Conservation (phyloP, 2,329 filamentous ascomycete genomes). For the Podosphaera xanthii region DNA sequence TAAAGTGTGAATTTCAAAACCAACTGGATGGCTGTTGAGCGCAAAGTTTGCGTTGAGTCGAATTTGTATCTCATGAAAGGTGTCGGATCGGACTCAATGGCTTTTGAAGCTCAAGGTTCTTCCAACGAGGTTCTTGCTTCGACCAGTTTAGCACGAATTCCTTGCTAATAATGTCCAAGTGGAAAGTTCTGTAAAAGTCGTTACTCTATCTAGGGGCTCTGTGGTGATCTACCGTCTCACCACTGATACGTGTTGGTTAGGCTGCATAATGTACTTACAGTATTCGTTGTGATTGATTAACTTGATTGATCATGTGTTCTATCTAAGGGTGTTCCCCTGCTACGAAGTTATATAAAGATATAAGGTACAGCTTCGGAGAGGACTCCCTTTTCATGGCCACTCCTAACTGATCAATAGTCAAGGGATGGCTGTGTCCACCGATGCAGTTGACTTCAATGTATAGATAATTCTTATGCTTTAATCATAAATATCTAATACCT, state of each 20-base stretch:
- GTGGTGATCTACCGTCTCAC: no score
- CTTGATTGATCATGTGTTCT: neutral
- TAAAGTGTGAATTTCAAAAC: no score
- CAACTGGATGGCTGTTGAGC: no score
- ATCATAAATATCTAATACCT: conserved; percentile 42
- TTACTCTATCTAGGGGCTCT: no score
- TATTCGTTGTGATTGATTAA: neutral
- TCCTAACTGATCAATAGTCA: neutral
- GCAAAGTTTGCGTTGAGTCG: no score
- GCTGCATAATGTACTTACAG: neutral
- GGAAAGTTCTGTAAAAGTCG: no score
- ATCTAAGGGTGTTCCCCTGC: neutral
- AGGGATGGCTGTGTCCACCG: neutral
- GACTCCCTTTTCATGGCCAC: neutral
- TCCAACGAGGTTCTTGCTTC: no score
- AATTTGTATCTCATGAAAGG: no score
- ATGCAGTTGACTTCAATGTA: neutral
- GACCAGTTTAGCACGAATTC: no score
- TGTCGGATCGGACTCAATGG: no score
- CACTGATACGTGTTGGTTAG: neutral
- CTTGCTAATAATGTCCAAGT: no score
- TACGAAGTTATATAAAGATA: neutral
- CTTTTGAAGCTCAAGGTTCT: no score
- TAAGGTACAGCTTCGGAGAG: neutral
- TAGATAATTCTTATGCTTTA: conserved; percentile 20